A percentile compares a stretch with the other conserved stretches of the same genome.
These are phyloP conservation scores for Termitomyces sp. DNA, from an alignment of 768 basidiomycete genomes.

Conservation along the genomic window DNA sequence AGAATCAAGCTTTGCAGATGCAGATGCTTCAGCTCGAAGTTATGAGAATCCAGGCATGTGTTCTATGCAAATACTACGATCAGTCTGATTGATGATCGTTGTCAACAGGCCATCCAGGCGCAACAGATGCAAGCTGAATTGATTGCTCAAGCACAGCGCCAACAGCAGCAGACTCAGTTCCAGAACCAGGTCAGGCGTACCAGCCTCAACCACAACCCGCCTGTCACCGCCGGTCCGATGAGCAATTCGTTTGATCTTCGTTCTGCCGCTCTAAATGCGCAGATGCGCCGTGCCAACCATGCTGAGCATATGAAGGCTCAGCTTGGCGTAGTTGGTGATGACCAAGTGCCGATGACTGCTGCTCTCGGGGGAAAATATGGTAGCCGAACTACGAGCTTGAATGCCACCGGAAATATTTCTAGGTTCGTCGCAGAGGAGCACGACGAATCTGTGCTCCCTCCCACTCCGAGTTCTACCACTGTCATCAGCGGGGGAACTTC, in stretches of 20 bases:
- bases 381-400: constrained; percentile 47
- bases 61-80: background rate
- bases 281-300: constrained; percentile 64
- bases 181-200: constrained; percentile 41
- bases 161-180: constrained; percentile 38
- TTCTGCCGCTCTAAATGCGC: constrained; percentile 45
- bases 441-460: constrained; percentile 39
- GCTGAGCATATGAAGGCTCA: constrained; percentile 61
- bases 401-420: constrained; percentile 23
- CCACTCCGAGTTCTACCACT: constrained; percentile 57
- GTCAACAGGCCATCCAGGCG: constrained; percentile 52
- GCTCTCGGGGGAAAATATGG: constrained; percentile 73
- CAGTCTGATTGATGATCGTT: constrained; percentile 7
- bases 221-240: constrained; percentile 71
- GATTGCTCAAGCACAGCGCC: constrained; percentile 51
- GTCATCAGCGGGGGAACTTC: constrained; percentile 69
- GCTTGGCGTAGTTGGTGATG: constrained; percentile 45
- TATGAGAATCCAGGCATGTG: constrained; percentile 68
- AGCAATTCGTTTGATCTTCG: constrained; percentile 61
- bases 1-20: constrained; percentile 67
- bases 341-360: constrained; percentile 77
- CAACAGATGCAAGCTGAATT: constrained; percentile 76
- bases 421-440: constrained; percentile 33
- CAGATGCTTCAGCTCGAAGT: constrained; percentile 85
- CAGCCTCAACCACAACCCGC: constrained; percentile 43